These are phyloP conservation scores for Botrytis medusae DNA, from an alignment of 2,329 filamentous ascomycete genomes.

Conservation along the genomic window DNA sequence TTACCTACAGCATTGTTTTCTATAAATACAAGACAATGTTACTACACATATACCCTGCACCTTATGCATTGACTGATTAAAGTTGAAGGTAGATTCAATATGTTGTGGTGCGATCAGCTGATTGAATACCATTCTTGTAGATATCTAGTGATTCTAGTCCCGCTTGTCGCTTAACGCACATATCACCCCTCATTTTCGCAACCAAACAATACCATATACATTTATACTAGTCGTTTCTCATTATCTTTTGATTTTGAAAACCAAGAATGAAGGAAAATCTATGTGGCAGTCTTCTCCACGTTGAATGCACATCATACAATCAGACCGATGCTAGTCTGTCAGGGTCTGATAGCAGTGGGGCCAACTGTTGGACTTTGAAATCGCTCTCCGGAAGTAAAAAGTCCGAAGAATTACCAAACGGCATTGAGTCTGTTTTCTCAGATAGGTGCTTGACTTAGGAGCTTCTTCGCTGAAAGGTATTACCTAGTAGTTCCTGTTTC, in stretches of 20 bases:
- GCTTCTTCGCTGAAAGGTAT: not conserved
- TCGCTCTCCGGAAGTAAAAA: not conserved
- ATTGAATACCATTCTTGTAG: not conserved
- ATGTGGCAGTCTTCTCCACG: not conserved
- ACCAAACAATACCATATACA: not conserved
- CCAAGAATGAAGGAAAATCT: not conserved
- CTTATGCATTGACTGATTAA: not conserved
- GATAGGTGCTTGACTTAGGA: not conserved
- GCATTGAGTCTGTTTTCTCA: not conserved
- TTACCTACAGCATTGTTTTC: not conserved
- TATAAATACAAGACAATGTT: not conserved
- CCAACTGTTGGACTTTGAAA: not conserved
- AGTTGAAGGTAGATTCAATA: not conserved
- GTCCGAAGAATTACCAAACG: not conserved
- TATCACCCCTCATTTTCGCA: not conserved
- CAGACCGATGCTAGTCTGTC: not conserved
- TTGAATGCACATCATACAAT: not conserved
- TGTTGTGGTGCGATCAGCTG: not conserved
- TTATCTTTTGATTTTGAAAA: not conserved
- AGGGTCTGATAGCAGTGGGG: not conserved
- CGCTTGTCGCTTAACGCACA: not conserved
- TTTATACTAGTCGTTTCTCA: not conserved
- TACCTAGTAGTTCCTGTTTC: not conserved
- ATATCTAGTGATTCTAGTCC: not conserved
- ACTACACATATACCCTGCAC: not conserved